Percentiles rank a stretch among this genome's conserved stretches.
Conservation (phyloP, 148 eudicot species). For the Heliosperma pusillum region DNA sequence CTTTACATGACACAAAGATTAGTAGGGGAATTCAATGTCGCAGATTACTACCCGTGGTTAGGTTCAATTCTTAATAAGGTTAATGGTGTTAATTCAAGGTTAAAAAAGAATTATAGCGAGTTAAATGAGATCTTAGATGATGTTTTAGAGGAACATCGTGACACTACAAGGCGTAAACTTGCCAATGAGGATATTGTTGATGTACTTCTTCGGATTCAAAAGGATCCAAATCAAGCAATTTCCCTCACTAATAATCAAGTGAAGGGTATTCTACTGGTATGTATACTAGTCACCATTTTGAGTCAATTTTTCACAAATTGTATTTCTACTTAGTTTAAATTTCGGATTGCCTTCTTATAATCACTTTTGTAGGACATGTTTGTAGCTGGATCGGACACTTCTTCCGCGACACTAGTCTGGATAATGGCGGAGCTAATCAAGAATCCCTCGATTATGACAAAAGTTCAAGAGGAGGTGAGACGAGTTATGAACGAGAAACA, state of each 20-base stretch:
- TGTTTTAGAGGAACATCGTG: conserved; percentile 40
- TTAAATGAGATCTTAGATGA: conserved; percentile 36
- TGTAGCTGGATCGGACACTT: conserved; percentile 53
- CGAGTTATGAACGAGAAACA: conserved; percentile 24
- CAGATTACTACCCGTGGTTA: conserved; percentile 55
- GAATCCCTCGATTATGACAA: conserved; percentile 40
- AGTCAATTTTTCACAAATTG: background rate
- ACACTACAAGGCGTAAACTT: background rate
- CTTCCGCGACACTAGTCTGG: conserved; percentile 54
- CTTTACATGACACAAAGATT: conserved; percentile 31
- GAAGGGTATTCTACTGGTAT: conserved; percentile 52
- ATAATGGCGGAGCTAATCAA: conserved; percentile 46
- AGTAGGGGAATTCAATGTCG: conserved; percentile 44
- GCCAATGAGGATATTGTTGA: conserved; percentile 45
- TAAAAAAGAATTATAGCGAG: conserved; percentile 33
- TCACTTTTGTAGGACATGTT: conserved; percentile 45
- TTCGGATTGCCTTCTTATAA: background rate
- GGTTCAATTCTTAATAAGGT: conserved; percentile 48
- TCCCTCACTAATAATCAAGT: conserved; percentile 30
- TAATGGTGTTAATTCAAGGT: conserved; percentile 41
- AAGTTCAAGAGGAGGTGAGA: conserved; percentile 47
- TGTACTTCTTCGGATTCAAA: conserved; percentile 47
- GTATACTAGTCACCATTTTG: background rate
- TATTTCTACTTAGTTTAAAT: no score
- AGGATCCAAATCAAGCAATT: conserved; percentile 37